Conservation (phyloP, 495 filamentous ascomycete genomes). For the Penicillium simplicissimum region DNA sequence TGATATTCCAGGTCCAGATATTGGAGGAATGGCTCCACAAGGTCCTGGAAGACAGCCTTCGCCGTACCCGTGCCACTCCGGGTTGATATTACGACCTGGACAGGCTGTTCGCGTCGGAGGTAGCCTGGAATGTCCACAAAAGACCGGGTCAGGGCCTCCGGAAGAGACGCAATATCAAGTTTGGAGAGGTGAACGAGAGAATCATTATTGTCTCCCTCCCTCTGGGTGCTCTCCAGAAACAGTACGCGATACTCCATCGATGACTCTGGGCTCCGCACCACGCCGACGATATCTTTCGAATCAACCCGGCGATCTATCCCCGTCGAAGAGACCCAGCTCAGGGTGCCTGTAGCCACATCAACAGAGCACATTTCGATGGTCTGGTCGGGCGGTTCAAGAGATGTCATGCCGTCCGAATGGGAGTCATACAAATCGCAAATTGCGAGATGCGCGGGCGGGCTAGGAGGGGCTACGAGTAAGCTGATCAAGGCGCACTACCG, state of each 20-base stretch:
- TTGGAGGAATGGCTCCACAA: slow-evolving; percentile 59
- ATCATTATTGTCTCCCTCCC: background rate
- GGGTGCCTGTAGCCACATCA: slow-evolving; percentile 8
- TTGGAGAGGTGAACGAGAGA: slow-evolving; percentile 14
- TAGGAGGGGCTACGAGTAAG: slow-evolving; percentile 1
- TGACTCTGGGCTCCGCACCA: slow-evolving; percentile 16
- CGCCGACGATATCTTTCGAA: slow-evolving; percentile 34
- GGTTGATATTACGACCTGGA: slow-evolving; percentile 74
- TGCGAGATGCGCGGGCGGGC: background rate
- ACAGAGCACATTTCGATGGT: slow-evolving; percentile 1
- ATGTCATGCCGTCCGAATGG: background rate
- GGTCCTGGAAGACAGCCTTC: slow-evolving; percentile 50
- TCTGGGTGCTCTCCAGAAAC: slow-evolving; percentile 23
- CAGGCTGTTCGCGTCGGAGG: slow-evolving; percentile 22
- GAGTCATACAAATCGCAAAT: background rate
- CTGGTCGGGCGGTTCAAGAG: background rate
- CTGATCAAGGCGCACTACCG: background rate
- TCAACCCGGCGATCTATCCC: slow-evolving; percentile 22
- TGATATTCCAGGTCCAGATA: slow-evolving; percentile 47
- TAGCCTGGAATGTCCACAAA: slow-evolving; percentile 27
- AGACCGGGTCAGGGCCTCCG: slow-evolving; percentile 22
- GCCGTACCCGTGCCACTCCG: slow-evolving; percentile 69
- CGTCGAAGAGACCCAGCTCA: slow-evolving; percentile 22
- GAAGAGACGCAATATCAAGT: slow-evolving; percentile 18
- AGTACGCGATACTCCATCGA: slow-evolving; percentile 23